Evolutionary conservation across 2,329 filamentous ascomycete genomes (phyloP).

Genomic region (Fusarium keratoplasticum): DNA sequence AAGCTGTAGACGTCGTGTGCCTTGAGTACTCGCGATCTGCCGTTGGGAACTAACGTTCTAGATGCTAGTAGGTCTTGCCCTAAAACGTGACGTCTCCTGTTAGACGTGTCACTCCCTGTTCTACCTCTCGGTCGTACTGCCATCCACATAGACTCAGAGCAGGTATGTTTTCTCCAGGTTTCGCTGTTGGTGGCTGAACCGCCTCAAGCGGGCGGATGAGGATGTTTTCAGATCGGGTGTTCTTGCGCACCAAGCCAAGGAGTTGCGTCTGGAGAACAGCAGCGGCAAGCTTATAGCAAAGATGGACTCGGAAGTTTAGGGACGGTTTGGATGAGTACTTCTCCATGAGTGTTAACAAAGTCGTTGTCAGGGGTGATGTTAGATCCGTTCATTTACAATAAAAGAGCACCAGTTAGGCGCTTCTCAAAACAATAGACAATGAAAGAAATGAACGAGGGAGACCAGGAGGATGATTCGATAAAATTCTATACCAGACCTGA

Average conservation of each 20-base stretch:
- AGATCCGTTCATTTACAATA: too few relatives aligned
- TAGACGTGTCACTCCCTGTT: neutral
- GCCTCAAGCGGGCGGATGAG: neutral
- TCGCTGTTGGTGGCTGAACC: neutral
- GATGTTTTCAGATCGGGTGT: neutral
- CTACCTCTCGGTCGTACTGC: neutral
- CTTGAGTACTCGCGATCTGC: neutral
- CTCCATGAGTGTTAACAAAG: neutral
- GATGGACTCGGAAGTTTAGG: neutral
- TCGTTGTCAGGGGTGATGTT: too few relatives aligned
- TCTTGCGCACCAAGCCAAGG: neutral
- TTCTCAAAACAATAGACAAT: too few relatives aligned
- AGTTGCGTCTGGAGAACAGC: neutral
- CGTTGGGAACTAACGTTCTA: neutral
- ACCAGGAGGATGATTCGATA: too few relatives aligned
- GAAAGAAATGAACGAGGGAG: too few relatives aligned
- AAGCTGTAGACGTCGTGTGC: neutral
- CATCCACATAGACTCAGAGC: neutral
- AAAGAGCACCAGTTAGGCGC: too few relatives aligned
- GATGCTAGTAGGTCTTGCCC: neutral
- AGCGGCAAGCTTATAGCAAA: neutral
- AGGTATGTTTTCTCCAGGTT: neutral
- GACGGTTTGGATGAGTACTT: neutral
- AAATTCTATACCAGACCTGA: too few relatives aligned
- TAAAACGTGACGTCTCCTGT: neutral